phyloP scores from a whole-genome alignment of 495 filamentous ascomycete species.

The Echria macrotheca region DNA sequence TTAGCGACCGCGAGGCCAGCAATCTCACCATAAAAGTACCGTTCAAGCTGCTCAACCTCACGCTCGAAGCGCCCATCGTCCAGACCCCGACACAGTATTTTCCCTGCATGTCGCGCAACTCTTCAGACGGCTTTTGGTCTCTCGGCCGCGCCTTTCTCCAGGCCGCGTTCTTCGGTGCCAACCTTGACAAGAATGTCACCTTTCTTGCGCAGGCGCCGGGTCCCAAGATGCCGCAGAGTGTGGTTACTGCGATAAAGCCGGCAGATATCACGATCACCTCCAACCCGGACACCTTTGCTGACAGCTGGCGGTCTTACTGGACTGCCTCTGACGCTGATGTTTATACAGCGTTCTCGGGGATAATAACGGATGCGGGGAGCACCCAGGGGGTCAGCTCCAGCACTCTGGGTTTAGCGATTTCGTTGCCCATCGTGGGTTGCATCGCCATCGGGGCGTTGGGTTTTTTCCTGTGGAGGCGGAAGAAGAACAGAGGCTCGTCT shows the following conservation, averaged over 20 bases:
- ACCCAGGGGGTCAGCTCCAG: too few species aligned
- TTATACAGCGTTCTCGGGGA: too few species aligned
- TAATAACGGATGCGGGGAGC: not conserved
- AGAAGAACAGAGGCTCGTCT: not conserved
- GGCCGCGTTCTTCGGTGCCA: constrained; percentile 50
- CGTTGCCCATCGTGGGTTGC: too few species aligned
- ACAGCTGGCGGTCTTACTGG: not conserved
- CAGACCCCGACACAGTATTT: constrained; percentile 43
- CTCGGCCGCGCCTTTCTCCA: constrained; percentile 55
- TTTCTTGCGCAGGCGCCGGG: constrained; percentile 17
- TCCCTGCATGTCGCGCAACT: constrained; percentile 39
- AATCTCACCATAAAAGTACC: constrained; percentile 49
- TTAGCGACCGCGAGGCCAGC: constrained; percentile 27
- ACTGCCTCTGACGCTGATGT: too few species aligned
- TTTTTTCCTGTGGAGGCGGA: not conserved
- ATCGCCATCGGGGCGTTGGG: not conserved
- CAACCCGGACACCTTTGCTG: not conserved
- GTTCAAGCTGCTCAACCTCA: constrained; percentile 49
- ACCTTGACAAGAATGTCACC: constrained; percentile 31
- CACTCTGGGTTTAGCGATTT: too few species aligned
- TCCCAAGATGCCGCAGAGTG: constrained; percentile 6
- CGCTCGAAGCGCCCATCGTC: constrained; percentile 44
- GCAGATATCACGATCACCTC: not conserved
- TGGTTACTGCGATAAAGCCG: not conserved
- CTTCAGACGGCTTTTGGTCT: constrained; percentile 19